Percentiles rank a stretch among this genome's conserved stretches.
Evolutionary conservation across 2,329 filamentous ascomycete species (phyloP).

Genomic region (Penicillium sp.): DNA sequence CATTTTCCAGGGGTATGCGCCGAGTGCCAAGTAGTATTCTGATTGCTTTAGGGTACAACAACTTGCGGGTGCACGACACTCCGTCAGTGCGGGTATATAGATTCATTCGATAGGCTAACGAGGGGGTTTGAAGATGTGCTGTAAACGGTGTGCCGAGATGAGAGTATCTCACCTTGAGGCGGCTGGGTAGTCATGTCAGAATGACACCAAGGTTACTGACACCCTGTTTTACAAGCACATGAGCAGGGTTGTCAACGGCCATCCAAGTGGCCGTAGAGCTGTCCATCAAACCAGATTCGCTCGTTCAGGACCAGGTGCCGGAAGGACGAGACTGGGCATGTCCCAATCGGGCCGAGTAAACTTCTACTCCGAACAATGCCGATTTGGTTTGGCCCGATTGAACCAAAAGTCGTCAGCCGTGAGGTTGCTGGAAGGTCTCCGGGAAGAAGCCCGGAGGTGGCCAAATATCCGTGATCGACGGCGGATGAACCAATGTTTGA

Average conservation of each 20-base stretch:
- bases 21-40: no score
- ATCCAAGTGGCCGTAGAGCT: neutral
- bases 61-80: neutral
- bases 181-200: neutral
- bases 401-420: conserved; percentile 10
- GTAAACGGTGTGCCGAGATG: neutral
- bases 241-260: neutral
- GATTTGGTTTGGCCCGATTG: neutral
- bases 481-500: conserved; percentile 37
- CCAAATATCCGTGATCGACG: conserved; percentile 44
- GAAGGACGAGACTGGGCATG: neutral
- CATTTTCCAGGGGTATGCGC: no score
- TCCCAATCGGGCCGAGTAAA: neutral
- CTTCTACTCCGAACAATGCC: neutral
- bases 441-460: conserved; percentile 44
- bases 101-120: neutral
- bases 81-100: neutral
- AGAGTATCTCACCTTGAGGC: no score
- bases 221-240: neutral
- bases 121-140: neutral
- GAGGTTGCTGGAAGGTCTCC: conserved; percentile 36
- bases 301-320: neutral
- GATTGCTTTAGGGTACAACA: no score
- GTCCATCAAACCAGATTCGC: neutral
- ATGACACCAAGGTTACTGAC: neutral